phyloP scores from a whole-genome alignment of 148 eudicot genomes.

The Rhododendron vialii region DNA sequence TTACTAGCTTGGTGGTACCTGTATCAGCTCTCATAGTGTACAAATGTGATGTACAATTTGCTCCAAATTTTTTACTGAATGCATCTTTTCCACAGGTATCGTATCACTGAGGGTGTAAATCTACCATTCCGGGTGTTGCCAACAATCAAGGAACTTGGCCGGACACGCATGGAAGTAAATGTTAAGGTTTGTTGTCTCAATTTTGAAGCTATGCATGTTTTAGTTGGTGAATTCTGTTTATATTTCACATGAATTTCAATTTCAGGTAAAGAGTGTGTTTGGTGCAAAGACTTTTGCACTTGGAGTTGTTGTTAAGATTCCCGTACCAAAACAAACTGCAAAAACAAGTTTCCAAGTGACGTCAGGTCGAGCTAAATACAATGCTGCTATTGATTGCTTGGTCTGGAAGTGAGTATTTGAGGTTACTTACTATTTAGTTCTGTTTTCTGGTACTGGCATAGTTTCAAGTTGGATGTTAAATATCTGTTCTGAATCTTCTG shows the following conservation, averaged over 20 bases:
- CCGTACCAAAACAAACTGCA: conserved; percentile 99
- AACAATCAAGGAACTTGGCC: conserved; percentile 92
- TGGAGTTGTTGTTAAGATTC: conserved; percentile 93
- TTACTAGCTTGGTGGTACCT: background rate
- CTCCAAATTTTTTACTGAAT: background rate
- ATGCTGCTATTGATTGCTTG: conserved; percentile 89
- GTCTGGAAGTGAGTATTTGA: conserved; percentile 93
- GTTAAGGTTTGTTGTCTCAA: conserved; percentile 67
- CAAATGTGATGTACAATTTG: background rate
- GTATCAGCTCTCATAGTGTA: background rate
- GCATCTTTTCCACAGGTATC: conserved; percentile 48
- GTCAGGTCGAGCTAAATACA: conserved; percentile 92
- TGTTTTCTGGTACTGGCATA: background rate
- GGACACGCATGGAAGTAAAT: conserved; percentile 99
- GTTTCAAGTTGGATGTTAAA: background rate
- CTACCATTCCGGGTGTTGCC: conserved; percentile 98
- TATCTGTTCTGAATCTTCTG: background rate
- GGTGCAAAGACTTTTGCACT: conserved; percentile 99
- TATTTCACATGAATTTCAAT: conserved; percentile 10
- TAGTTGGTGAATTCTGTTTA: background rate
- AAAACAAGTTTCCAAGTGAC: conserved; percentile 99
- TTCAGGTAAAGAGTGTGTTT: conserved; percentile 96
- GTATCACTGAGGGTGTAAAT: conserved; percentile 98
- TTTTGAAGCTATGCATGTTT: background rate
- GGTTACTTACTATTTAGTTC: background rate